Evolutionary conservation across 2,329 filamentous ascomycete species (phyloP).

Genomic region (Calonectria pauciramosa): DNA sequence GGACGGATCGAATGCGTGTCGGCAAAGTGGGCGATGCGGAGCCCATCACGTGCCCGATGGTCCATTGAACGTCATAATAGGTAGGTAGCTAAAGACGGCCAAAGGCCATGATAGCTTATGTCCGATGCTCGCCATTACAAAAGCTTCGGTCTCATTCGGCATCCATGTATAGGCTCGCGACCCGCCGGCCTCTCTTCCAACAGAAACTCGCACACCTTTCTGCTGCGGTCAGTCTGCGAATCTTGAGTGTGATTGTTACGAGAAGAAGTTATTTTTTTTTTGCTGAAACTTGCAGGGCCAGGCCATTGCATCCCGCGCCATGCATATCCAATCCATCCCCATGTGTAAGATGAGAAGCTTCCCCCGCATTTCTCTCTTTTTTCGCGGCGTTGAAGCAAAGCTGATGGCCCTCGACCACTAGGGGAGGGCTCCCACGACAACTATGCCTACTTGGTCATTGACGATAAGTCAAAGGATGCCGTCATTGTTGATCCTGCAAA

Average conservation of each 20-base stretch:
- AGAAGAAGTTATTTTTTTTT: conserved; percentile 13
- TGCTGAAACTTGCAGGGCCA: conserved; percentile 24
- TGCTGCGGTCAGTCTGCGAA: conserved; percentile 36
- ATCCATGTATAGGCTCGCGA: conserved; percentile 59
- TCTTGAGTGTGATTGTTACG: not conserved
- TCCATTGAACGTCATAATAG: conserved; percentile 41
- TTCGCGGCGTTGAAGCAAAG: not conserved
- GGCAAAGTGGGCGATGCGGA: not conserved
- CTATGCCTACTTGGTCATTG: conserved; percentile 86
- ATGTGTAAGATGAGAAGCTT: conserved; percentile 77
- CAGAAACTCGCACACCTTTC: conserved; percentile 46
- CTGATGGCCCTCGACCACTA: conserved; percentile 58
- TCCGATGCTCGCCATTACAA: conserved; percentile 40
- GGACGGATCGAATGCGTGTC: not conserved
- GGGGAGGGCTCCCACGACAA: conserved; percentile 85
- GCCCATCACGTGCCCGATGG: conserved; percentile 40
- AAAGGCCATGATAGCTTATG: conserved; percentile 34
- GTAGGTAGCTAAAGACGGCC: conserved; percentile 12
- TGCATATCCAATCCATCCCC: conserved; percentile 90
- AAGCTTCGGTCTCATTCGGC: conserved; percentile 41
- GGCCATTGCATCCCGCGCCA: conserved; percentile 54
- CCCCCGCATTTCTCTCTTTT: not conserved
- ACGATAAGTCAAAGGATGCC: conserved; percentile 83
- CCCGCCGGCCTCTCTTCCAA: conserved; percentile 51
- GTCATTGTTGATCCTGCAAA: conserved; percentile 86